Evolutionary conservation across 495 filamentous ascomycete genomes (phyloP).

Genomic region (Entonaema liquescens): DNA sequence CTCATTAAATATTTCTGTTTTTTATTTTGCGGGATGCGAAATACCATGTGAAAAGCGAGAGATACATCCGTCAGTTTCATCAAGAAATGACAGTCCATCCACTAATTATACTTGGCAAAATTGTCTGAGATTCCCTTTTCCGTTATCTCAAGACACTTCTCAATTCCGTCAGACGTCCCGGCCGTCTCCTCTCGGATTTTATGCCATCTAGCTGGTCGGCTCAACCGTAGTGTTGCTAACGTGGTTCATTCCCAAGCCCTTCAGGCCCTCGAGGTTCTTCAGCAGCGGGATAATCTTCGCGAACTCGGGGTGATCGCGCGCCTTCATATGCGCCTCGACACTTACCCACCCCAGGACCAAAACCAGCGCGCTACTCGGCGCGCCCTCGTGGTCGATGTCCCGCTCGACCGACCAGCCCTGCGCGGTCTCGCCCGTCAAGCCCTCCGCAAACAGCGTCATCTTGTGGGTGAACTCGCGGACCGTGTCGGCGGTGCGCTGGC

Average conservation of each 20-base stretch:
- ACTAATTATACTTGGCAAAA: background rate
- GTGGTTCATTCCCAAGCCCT: constrained; percentile 29
- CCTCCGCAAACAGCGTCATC: background rate
- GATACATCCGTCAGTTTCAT: background rate
- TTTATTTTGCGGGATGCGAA: background rate
- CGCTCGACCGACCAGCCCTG: constrained; percentile 56
- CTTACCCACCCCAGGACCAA: constrained; percentile 63
- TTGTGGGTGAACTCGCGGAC: background rate
- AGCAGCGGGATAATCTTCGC: constrained; percentile 21
- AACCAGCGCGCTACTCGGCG: constrained; percentile 51
- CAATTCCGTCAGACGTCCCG: background rate
- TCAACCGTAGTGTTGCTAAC: constrained; percentile 25
- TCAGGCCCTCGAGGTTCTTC: constrained; percentile 9
- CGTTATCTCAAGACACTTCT: background rate
- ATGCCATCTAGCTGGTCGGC: background rate
- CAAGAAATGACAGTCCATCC: background rate
- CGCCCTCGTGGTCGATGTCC: constrained; percentile 54
- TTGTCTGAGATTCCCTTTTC: background rate
- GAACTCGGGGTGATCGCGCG: constrained; percentile 59
- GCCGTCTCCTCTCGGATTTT: background rate
- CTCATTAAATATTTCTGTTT: background rate
- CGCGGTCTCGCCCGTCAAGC: constrained; percentile 47
- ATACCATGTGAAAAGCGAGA: background rate
- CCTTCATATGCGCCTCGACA: constrained; percentile 60
- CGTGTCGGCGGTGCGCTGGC: background rate